These are phyloP conservation scores for Globisporangium orthogonon DNA, from an alignment of 352 stramenopile species.

Conservation along the genomic window DNA sequence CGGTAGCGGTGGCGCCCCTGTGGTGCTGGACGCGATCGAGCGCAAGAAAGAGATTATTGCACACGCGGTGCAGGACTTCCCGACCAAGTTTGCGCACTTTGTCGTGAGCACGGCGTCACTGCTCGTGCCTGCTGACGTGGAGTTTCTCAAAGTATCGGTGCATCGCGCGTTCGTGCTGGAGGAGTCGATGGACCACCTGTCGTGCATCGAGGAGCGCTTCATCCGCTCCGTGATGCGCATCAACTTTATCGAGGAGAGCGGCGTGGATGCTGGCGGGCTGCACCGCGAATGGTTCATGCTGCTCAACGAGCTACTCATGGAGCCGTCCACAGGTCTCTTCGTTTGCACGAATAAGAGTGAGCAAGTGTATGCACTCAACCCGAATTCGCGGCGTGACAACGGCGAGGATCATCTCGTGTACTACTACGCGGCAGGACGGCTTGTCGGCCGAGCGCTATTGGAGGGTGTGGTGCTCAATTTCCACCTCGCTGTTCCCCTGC, in stretches of 20 bases:
- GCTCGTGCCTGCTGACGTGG: constrained; percentile 34
- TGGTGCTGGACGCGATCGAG: constrained; percentile 24
- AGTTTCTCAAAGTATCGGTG: constrained; percentile 46
- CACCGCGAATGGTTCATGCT: constrained; percentile 88
- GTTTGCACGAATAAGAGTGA: constrained; percentile 40
- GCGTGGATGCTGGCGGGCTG: constrained; percentile 79
- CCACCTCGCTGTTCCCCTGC: constrained; percentile 92
- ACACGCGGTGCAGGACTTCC: constrained; percentile 47
- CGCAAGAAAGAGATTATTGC: constrained; percentile 30
- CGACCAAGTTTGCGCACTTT: constrained; percentile 72
- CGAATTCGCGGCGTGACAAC: constrained; percentile 45
- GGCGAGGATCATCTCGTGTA: constrained; percentile 69
- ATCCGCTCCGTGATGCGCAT: constrained; percentile 64
- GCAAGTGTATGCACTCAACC: constrained; percentile 58
- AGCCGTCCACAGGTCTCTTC: constrained; percentile 48
- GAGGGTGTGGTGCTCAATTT: constrained; percentile 93
- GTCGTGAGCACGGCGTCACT: constrained; percentile 32
- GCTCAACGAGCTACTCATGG: constrained; percentile 48
- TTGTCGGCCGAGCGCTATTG: constrained; percentile 55
- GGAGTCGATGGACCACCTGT: constrained; percentile 64
- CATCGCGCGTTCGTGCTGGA: constrained; percentile 50
- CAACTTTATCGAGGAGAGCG: constrained; percentile 76
- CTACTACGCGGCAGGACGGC: constrained; percentile 42
- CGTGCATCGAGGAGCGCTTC: constrained; percentile 43
- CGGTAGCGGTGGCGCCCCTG: constrained; percentile 10